phyloP scores from a whole-genome alignment of 495 filamentous ascomycete genomes.

The Tuber borchii region DNA sequence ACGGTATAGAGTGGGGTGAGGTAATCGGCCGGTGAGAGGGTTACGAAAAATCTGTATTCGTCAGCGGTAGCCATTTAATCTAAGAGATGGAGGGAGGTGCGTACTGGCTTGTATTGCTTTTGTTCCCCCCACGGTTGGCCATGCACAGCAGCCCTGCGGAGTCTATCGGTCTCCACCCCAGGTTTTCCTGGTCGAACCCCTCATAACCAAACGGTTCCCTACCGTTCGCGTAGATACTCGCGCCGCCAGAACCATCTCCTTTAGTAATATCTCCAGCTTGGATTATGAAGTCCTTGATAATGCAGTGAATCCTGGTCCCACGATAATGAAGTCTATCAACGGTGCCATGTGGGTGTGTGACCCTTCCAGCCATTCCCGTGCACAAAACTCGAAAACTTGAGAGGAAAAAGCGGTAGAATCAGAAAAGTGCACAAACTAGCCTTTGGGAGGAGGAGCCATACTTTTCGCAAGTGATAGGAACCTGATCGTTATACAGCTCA shows the following conservation, averaged over 20 bases:
- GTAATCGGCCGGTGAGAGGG: constrained; percentile 44
- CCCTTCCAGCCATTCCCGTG: constrained; percentile 29
- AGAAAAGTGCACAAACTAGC: constrained; percentile 9
- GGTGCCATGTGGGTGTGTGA: constrained; percentile 55
- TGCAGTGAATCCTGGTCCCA: constrained; percentile 44
- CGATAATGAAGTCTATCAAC: constrained; percentile 48
- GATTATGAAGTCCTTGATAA: constrained; percentile 48
- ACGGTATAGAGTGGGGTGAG: constrained; percentile 46
- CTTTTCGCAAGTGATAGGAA: constrained; percentile 50
- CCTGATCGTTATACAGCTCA: constrained; percentile 47
- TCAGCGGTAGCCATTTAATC: neutral
- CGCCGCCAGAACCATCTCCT: constrained; percentile 46
- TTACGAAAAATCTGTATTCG: constrained; percentile 46
- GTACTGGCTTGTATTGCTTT: constrained; percentile 45
- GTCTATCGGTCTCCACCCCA: constrained; percentile 46
- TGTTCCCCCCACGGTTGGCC: constrained; percentile 46
- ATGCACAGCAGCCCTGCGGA: constrained; percentile 46
- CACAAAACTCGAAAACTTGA: constrained; percentile 49
- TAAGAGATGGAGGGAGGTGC: constrained; percentile 6
- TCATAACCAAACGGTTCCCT: constrained; percentile 53
- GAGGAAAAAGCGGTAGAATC: constrained; percentile 21
- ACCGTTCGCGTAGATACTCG: constrained; percentile 42
- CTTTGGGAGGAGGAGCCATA: constrained; percentile 47
- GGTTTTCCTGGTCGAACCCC: constrained; percentile 47
- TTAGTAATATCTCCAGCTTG: constrained; percentile 48